Evolutionary conservation across 257 asterid species (phyloP).

Genomic region (Fraxinus anomala): DNA sequence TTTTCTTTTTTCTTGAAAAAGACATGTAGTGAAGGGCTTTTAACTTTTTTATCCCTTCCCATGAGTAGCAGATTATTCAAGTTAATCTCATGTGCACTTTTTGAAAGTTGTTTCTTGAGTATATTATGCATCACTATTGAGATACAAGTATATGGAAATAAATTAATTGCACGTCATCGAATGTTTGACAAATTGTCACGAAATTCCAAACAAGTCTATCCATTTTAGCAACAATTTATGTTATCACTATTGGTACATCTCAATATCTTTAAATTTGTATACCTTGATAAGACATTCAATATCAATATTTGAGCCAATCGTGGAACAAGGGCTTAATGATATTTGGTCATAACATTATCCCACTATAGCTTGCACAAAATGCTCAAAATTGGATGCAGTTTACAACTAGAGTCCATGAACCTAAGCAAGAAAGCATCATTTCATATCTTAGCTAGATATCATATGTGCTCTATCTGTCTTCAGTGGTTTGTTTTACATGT

Average conservation of each 20-base stretch:
- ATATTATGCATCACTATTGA: neutral
- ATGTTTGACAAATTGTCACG: neutral
- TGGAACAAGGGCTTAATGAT: neutral
- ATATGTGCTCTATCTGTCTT: neutral
- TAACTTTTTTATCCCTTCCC: neutral
- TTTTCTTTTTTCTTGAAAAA: no score
- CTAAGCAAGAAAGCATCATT: neutral
- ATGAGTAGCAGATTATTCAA: neutral
- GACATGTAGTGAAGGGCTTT: no score
- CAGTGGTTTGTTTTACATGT: neutral
- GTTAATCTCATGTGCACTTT: neutral
- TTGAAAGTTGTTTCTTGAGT: neutral
- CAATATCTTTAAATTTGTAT: neutral
- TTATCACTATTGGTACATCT: neutral
- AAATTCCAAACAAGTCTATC: neutral
- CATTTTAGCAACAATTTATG: neutral
- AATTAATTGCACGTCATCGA: neutral
- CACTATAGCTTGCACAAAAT: neutral
- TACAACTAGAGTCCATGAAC: neutral
- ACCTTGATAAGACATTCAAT: neutral
- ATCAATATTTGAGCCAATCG: neutral
- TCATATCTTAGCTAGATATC: neutral
- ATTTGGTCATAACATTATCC: neutral
- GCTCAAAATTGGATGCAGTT: neutral
- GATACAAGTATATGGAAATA: neutral